Evolutionary conservation across 371 early-diverging fungal genomes (phyloP).

Genomic region (Rhizopus arrhizus): DNA sequence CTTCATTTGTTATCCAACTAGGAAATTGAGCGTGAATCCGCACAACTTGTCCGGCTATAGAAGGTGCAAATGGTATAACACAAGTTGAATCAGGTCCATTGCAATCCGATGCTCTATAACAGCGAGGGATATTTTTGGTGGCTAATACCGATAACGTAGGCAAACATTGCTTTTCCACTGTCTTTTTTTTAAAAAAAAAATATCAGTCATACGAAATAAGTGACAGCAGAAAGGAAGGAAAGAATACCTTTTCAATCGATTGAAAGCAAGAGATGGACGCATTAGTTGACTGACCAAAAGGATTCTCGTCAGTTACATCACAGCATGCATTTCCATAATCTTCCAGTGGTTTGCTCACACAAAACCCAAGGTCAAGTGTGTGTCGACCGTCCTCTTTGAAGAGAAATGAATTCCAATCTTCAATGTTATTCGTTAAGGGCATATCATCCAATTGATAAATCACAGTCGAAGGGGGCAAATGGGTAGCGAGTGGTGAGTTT

Average conservation of each 20-base stretch:
- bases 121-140: conserved; percentile 38
- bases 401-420: conserved; percentile 55
- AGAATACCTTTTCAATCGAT: conserved; percentile 19
- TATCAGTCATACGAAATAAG: background rate
- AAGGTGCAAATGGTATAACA: conserved; percentile 63
- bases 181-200: background rate
- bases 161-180: conserved; percentile 32
- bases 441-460: conserved; percentile 58
- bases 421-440: conserved; percentile 42
- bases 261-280: conserved; percentile 55
- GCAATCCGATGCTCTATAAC: conserved; percentile 42
- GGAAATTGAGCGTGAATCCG: conserved; percentile 53
- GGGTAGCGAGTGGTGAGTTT: conserved; percentile 55
- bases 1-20: conserved; percentile 33
- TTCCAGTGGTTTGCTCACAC: conserved; percentile 28
- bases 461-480: conserved; percentile 51
- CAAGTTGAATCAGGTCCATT: conserved; percentile 33
- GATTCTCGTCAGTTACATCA: conserved; percentile 47
- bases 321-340: conserved; percentile 49
- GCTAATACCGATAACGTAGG: conserved; percentile 37
- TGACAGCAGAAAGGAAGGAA: no score
- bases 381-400: conserved; percentile 33
- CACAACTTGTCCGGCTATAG: conserved; percentile 55
- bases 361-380: conserved; percentile 39
- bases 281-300: conserved; percentile 58